Evolutionary conservation across 2,329 filamentous ascomycete species (phyloP).

Genomic region (Lachnellula suecica): DNA sequence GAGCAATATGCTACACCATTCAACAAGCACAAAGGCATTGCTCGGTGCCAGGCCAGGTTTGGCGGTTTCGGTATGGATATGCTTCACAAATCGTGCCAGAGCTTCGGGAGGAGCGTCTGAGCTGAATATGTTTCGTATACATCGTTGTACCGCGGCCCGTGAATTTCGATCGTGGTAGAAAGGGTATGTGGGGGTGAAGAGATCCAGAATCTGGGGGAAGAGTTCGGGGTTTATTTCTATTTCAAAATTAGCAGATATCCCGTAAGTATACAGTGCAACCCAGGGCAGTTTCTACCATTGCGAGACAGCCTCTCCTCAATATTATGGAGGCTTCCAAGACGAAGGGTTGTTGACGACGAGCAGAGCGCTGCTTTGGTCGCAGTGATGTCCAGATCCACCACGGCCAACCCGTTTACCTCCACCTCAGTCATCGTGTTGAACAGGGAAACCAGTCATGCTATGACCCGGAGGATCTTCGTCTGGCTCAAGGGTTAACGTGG

Average conservation of each 20-base stretch:
- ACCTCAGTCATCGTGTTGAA: constrained; percentile 49
- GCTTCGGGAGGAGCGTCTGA: constrained; percentile 53
- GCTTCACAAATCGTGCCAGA: constrained; percentile 63
- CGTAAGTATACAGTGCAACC: not conserved
- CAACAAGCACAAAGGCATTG: constrained; percentile 84
- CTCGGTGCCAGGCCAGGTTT: constrained; percentile 76
- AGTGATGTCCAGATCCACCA: constrained; percentile 54
- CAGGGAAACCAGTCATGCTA: constrained; percentile 30
- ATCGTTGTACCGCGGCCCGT: constrained; percentile 78
- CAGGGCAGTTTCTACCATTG: constrained; percentile 46
- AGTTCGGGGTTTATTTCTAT: constrained; percentile 39
- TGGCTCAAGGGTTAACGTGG: no score
- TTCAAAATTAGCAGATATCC: constrained; percentile 17
- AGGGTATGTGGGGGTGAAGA: constrained; percentile 85
- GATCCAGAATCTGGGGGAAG: constrained; percentile 58
- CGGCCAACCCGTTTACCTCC: constrained; percentile 40
- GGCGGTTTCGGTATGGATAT: constrained; percentile 68
- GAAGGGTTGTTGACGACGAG: constrained; percentile 60
- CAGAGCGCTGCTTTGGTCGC: constrained; percentile 50
- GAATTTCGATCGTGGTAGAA: constrained; percentile 85
- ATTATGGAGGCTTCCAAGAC: constrained; percentile 53
- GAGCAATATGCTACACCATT: constrained; percentile 84
- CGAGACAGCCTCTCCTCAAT: constrained; percentile 57
- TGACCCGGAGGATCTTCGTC: constrained; percentile 18
- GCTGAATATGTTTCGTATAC: constrained; percentile 67